Conservation (phyloP, 192 early-diverging fungal species). For the Endogone sp. region DNA sequence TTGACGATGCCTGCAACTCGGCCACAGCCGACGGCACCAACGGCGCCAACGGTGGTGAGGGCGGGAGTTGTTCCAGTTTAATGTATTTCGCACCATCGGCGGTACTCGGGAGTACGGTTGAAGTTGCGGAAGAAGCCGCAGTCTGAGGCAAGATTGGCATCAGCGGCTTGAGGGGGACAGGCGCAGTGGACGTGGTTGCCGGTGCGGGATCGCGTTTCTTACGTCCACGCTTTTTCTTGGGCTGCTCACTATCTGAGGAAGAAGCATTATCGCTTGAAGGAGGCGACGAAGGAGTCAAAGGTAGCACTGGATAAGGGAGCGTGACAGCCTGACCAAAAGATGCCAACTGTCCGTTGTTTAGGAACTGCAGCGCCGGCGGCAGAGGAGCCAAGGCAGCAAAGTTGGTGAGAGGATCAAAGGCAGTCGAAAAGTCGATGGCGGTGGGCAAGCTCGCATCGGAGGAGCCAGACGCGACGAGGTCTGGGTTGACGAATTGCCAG, state of each 20-base stretch:
- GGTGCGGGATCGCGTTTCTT: slow-evolving; percentile 15
- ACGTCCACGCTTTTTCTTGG: slow-evolving; percentile 25
- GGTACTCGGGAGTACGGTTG: slow-evolving; percentile 18
- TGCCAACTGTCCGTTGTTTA: neutral
- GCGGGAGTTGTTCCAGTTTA: slow-evolving; percentile 31
- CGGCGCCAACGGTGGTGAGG: slow-evolving; percentile 17
- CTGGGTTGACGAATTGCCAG: neutral
- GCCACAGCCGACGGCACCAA: slow-evolving; percentile 4
- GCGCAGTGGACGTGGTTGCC: neutral
- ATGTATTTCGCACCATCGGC: slow-evolving; percentile 19
- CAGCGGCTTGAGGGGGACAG: slow-evolving; percentile 25
- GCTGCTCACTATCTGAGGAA: slow-evolving; percentile 17
- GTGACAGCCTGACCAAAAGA: neutral
- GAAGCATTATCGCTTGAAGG: neutral
- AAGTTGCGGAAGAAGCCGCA: slow-evolving; percentile 21
- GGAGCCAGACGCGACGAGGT: neutral
- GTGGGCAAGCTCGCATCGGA: neutral
- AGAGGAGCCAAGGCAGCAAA: neutral
- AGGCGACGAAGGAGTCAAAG: neutral
- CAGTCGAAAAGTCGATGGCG: neutral
- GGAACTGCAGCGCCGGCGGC: neutral
- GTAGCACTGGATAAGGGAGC: neutral
- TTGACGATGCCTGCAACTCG: neutral
- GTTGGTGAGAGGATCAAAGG: neutral
- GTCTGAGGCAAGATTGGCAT: slow-evolving; percentile 9